Base-by-base conservation (phyloP, 2,329 filamentous ascomycete species). In the Aspergillus ochraceus region DNA sequence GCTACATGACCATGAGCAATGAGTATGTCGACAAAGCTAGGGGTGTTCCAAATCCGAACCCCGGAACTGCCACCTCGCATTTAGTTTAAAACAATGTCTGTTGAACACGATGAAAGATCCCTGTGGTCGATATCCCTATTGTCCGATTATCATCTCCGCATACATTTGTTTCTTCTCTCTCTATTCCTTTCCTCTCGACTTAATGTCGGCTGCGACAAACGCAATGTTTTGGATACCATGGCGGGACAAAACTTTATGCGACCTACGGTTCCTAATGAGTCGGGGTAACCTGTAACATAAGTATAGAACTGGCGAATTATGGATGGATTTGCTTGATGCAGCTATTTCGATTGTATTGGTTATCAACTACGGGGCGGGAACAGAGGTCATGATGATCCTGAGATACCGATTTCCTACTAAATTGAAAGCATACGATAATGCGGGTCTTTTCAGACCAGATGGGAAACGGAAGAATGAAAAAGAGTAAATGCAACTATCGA, bases 1-100 rank as follows among this genome's bases (percentile, higher is more conserved):
- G 75, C 52, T 82, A 82, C 57, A 72, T 79, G 59, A 72, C 70
- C 20, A 74, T 76, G 6, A 76, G 71, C 59, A 74, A 74, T 47
- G 74, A 78, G 52, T 78, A 77, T 54, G 66, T 75, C 30, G 74
- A 77, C 54, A 76, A 74, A 57, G 67, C 69, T 39, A 67, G 68
- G 47, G 73, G 69, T 17, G 68, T 70, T 24, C 62, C 66, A 2
- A 70, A 71, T 32, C 64, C 68, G 19, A 69, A 67, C 24, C 68
- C 71, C 20, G 72, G 69, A 32, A 74, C 73, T 29, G 71, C 70
- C 30, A 74, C 73, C 5, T 72, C 73, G 56, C 70, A 68, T 29
- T 63, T 75, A 49, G 68, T 71, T 24, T 66, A 50, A 64, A n/a
- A 24, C 14, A 32, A 29, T 29, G 26, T 29, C 26, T 50, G 8